These are phyloP conservation scores for Russula sp. DNA, from an alignment of 768 basidiomycete genomes.

Conservation along the genomic window DNA sequence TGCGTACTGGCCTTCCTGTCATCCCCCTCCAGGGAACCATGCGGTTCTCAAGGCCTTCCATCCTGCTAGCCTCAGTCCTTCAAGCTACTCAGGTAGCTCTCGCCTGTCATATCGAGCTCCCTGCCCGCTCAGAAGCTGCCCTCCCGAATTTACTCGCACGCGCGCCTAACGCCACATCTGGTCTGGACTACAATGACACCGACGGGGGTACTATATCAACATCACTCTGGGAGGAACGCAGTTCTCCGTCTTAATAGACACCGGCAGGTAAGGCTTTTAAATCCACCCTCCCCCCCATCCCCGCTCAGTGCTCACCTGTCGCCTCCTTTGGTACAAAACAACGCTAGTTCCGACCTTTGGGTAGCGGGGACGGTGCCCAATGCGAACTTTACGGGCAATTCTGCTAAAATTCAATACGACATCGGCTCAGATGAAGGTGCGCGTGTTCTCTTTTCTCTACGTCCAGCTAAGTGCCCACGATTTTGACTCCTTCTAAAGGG, in stretches of 20 bases:
- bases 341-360: slow-evolving; percentile 60
- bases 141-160: background rate
- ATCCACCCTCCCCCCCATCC: background rate
- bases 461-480: background rate
- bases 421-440: slow-evolving; percentile 44
- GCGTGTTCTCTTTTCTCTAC: background rate
- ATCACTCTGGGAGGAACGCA: slow-evolving; percentile 39
- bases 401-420: slow-evolving; percentile 50
- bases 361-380: slow-evolving; percentile 46
- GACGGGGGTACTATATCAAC: slow-evolving; percentile 30
- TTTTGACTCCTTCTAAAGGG: slow-evolving; percentile 33
- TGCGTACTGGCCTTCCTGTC: no score
- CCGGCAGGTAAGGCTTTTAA: slow-evolving; percentile 41
- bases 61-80: slow-evolving; percentile 9
- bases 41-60: background rate
- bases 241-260: slow-evolving; percentile 42
- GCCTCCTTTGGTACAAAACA: background rate
- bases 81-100: background rate
- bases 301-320: background rate
- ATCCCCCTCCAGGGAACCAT: background rate
- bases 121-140: background rate
- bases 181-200: background rate
- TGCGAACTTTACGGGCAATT: slow-evolving; percentile 41
- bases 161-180: background rate
- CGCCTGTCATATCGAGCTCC: slow-evolving; percentile 7